Conservation (phyloP, 805 yeast species). For the Metschnikowia hibisci region DNA sequence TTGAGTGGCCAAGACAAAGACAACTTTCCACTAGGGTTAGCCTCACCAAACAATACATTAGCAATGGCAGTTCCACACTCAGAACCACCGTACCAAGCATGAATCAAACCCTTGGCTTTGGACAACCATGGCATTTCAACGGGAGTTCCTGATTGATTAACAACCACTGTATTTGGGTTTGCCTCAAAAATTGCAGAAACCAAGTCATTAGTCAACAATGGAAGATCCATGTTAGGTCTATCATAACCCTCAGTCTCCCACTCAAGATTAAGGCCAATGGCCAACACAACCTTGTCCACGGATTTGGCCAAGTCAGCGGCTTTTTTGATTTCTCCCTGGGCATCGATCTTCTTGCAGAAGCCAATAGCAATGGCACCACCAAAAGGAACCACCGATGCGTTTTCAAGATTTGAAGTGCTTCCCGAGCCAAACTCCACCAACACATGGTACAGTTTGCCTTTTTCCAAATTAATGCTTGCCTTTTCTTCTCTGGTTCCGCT, state of each 20-base stretch:
- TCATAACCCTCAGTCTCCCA: conserved; percentile 64
- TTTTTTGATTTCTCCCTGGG: conserved; percentile 22
- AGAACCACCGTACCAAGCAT: conserved; percentile 57
- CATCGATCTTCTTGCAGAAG: conserved; percentile 19
- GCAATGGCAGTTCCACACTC: conserved; percentile 59
- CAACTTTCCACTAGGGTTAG: conserved; percentile 58
- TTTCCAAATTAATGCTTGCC: conserved; percentile 7
- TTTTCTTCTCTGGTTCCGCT: conserved; percentile 12
- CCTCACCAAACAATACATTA: conserved; percentile 57
- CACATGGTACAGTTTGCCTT: conserved; percentile 8
- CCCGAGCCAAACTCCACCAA: conserved; percentile 12
- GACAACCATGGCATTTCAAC: conserved; percentile 53
- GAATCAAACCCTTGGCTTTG: conserved; percentile 42
- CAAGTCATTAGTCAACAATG: conserved; percentile 45
- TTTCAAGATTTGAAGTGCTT: conserved; percentile 9
- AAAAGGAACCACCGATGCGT: conserved; percentile 23
- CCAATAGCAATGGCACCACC: conserved; percentile 25
- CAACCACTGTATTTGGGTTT: conserved; percentile 49
- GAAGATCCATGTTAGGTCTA: conserved; percentile 47
- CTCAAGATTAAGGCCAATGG: conserved; percentile 50
- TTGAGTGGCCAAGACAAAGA: conserved; percentile 52
- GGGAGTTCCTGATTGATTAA: conserved; percentile 60
- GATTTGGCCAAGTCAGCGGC: conserved; percentile 49
- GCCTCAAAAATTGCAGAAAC: conserved; percentile 42
- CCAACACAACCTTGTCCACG: conserved; percentile 51